Evolutionary conservation across 2,329 filamentous ascomycete species (phyloP).

Genomic region (Helotiales sp.): DNA sequence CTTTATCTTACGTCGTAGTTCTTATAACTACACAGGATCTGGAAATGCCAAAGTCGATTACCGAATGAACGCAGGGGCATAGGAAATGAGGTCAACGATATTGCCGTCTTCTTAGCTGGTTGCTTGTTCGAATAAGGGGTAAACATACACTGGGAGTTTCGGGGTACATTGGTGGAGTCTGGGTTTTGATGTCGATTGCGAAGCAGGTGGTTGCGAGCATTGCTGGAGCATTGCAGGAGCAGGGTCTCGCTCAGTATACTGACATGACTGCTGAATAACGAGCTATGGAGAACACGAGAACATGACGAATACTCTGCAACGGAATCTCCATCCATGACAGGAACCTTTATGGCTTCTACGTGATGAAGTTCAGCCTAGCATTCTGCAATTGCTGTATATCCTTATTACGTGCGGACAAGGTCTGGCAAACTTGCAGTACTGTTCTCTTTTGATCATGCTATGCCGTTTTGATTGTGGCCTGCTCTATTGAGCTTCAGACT

Average conservation of each 20-base stretch:
- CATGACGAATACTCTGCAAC: neutral
- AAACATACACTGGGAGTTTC: neutral
- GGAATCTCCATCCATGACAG: too few relatives aligned
- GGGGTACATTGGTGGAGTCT: constrained; percentile 7
- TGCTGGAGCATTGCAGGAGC: neutral
- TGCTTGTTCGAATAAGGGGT: too few relatives aligned
- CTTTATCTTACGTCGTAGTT: neutral
- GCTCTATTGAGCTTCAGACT: neutral
- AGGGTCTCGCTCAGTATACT: neutral
- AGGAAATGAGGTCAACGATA: neutral
- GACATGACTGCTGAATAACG: neutral
- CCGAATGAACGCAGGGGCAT: neutral
- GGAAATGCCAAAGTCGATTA: neutral
- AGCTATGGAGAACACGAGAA: neutral
- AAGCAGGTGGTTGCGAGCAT: too few relatives aligned
- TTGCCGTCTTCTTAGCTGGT: too few relatives aligned
- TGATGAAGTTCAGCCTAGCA: neutral
- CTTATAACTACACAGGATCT: neutral
- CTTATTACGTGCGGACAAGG: too few relatives aligned
- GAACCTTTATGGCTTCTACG: too few relatives aligned
- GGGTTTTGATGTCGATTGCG: neutral
- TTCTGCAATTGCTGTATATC: neutral
- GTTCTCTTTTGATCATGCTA: neutral
- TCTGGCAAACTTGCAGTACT: neutral
- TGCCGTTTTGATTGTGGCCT: neutral